Conservation (phyloP, 768 basidiomycete species). For the Rhizopogon vesiculosus region DNA sequence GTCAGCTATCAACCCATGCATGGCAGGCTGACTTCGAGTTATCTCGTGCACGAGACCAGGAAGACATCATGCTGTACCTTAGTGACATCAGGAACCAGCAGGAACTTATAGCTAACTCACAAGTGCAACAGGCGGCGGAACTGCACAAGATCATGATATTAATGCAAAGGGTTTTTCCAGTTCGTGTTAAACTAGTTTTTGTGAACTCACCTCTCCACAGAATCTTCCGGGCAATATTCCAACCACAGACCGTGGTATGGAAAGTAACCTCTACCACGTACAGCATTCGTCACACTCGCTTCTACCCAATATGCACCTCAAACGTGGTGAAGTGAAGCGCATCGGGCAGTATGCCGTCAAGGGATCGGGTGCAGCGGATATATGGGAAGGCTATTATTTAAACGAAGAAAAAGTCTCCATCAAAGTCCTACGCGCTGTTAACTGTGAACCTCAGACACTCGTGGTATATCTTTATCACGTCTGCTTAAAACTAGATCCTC, state of each 20-base stretch:
- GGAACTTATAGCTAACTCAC: conserved; percentile 27
- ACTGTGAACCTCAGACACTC: conserved; percentile 39
- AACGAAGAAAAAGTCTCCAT: conserved; percentile 51
- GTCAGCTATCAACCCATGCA: conserved; percentile 38
- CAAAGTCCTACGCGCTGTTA: conserved; percentile 50
- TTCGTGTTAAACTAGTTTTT: not conserved
- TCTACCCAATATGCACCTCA: conserved; percentile 46
- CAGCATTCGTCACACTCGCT: conserved; percentile 42
- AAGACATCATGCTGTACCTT: conserved; percentile 37
- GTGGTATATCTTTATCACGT: conserved; percentile 25
- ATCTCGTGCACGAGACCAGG: conserved; percentile 37
- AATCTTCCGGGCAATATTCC: conserved; percentile 14
- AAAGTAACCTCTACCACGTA: conserved; percentile 45
- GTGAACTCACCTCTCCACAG: conserved; percentile 15
- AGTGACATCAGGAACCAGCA: conserved; percentile 40
- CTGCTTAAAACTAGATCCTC: not conserved
- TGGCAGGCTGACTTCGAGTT: conserved; percentile 44
- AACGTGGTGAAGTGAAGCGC: conserved; percentile 47
- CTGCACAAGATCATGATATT: conserved; percentile 40
- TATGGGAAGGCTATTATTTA: conserved; percentile 52
- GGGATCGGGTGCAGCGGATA: conserved; percentile 50
- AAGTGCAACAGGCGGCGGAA: conserved; percentile 30
- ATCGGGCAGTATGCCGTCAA: conserved; percentile 45
- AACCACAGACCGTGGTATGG: conserved; percentile 36
- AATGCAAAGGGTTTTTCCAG: conserved; percentile 40